phyloP scores from a whole-genome alignment of 208 protist genomes.

The Leishmania tarentolae region DNA sequence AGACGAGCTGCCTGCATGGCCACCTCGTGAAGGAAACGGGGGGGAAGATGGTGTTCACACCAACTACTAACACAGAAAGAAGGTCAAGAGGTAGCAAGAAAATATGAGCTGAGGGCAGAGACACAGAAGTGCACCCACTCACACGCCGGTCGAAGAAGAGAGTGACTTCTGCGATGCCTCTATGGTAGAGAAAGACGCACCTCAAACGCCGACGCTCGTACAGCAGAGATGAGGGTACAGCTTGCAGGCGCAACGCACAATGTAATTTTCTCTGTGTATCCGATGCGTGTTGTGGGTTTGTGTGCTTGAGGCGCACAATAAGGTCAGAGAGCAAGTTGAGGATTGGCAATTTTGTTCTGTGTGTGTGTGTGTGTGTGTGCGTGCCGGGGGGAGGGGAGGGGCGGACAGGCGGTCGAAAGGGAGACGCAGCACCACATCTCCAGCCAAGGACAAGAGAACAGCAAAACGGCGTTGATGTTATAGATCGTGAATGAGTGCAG shows the following conservation, averaged over 20 bases:
- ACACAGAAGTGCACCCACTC: background rate
- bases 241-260: background rate
- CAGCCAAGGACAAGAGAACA: too few species aligned
- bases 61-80: too few species aligned
- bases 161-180: background rate
- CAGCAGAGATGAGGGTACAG: background rate
- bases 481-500: too few species aligned
- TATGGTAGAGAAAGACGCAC: background rate
- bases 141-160: background rate
- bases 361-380: too few species aligned
- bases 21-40: background rate
- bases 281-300: background rate
- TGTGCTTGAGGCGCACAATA: background rate
- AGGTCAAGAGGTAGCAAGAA: background rate
- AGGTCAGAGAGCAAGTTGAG: background rate
- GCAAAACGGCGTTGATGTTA: too few species aligned
- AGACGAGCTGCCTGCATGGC: conserved; percentile 7
- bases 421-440: too few species aligned
- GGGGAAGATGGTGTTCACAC: background rate
- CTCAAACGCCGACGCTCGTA: background rate
- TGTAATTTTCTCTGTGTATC: background rate
- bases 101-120: background rate
- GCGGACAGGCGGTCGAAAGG: too few species aligned
- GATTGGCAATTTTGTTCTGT: background rate
- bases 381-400: too few species aligned